Base-by-base conservation (phyloP, 2,329 filamentous ascomycete genomes). In the Colletotrichum neosansevieriae region DNA sequence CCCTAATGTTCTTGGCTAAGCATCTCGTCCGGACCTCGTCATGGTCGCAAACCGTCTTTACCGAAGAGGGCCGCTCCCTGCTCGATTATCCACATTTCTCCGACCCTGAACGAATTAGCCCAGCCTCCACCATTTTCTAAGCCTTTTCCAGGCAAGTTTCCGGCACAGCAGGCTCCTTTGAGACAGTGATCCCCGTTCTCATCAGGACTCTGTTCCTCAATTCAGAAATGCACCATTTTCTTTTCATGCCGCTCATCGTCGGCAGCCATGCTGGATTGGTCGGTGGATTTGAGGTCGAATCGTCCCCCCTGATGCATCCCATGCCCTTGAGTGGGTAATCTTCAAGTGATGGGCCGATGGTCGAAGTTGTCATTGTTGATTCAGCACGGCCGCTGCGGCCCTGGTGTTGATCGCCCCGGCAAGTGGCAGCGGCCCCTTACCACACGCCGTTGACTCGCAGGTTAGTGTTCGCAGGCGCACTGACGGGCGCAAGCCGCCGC, bases 91-190 rank as follows among this genome's bases (percentile, higher is more conserved):
- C 65, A 57, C 65, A 57, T 58, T 59, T 65, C 56, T 69, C 65
- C 49, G 53, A 38, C 45, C 56, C 29, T 49, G 49, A 19, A 65
- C 65, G 42, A 65, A 67, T 65, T 60, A 61, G 60, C 58, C 68
- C 65, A 51, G 38, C 38, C 45, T 57, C 56, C 38, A 45, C 40
- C 40, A 11, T 64, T 15, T 45, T 72, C 75, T 79, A 79, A 73
- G 67, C 78, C 76, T 56, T 63, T 79, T 81, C 72, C 44, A 79
- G 79, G 73, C 75, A 75, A 71, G 71, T 72, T 66, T 74, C 73
- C 79, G 79, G 79, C 75, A 73, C 73, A 74, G 73, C 71, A 78
- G 74, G 70, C 75, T 75, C 78, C 75, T 77, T 77, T 78, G 69
- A 73, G 75, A 77, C 72, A 73, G 76, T 73, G 76, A 79, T 79